These are phyloP conservation scores for Zalaria sp. DNA, from an alignment of 2,329 filamentous ascomycete genomes.

Conservation along the genomic window DNA sequence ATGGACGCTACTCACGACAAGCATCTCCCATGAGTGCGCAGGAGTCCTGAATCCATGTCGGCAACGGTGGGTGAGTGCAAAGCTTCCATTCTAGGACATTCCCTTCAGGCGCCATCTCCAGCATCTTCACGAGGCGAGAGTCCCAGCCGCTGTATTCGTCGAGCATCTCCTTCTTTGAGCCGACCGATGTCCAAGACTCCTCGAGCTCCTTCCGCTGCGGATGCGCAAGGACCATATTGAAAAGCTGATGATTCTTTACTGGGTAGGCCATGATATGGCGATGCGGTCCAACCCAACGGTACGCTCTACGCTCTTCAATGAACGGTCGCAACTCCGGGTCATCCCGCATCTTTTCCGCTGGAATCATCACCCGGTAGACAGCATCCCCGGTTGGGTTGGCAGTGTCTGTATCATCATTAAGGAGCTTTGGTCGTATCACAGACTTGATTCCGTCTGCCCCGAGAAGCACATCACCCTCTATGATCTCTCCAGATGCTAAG, in stretches of 20 bases:
- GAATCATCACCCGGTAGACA: neutral
- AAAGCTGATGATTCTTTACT: neutral
- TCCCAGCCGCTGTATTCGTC: neutral
- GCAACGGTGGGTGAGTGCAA: neutral
- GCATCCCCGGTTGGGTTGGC: neutral
- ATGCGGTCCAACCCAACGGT: neutral
- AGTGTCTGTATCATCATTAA: neutral
- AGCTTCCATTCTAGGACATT: neutral
- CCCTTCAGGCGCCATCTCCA: neutral
- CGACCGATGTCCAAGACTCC: neutral
- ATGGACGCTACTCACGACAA: neutral
- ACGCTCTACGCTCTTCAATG: neutral
- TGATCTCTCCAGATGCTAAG: neutral
- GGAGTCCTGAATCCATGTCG: neutral
- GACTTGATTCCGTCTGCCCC: neutral
- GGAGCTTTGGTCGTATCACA: neutral
- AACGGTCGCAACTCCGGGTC: neutral
- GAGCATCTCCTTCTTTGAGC: neutral
- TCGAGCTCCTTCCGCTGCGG: neutral
- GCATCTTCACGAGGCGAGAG: neutral
- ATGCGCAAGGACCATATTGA: neutral
- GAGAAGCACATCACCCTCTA: neutral
- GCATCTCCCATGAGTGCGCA: neutral
- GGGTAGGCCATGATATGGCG: neutral
- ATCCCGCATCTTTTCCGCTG: neutral